phyloP scores from a whole-genome alignment of 352 stramenopile genomes.

The Phytopythium ostracodes region DNA sequence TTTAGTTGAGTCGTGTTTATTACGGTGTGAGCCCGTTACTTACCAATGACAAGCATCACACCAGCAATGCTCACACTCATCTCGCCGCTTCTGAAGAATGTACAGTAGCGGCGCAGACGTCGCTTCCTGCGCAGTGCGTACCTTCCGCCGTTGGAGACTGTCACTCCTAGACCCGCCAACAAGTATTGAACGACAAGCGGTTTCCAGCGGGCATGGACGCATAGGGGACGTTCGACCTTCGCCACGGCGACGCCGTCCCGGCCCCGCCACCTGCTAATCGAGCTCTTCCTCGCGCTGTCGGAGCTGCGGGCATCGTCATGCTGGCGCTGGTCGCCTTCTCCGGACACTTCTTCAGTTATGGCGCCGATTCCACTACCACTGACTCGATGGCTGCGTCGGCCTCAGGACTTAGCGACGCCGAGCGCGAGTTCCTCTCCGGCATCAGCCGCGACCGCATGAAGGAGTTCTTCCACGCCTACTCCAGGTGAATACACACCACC shows the following conservation, averaged over 20 bases:
- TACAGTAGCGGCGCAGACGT: neutral
- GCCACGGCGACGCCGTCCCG: neutral
- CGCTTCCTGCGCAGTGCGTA: neutral
- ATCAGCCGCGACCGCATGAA: slow-evolving; percentile 18
- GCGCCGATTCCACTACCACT: neutral
- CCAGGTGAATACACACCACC: slow-evolving; percentile 4
- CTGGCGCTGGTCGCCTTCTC: neutral
- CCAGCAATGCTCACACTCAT: neutral
- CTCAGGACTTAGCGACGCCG: slow-evolving; percentile 6
- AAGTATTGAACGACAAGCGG: neutral
- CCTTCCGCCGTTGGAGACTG: neutral
- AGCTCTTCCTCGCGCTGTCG: neutral
- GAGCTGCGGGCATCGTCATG: neutral
- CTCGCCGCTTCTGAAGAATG: neutral
- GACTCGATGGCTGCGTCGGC: neutral
- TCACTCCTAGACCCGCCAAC: neutral
- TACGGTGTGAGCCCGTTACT: neutral
- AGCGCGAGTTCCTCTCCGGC: slow-evolving; percentile 13
- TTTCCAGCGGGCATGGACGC: neutral
- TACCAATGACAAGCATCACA: neutral
- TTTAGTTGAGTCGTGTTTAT: too few species aligned
- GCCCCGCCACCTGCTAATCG: neutral
- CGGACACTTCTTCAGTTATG: neutral
- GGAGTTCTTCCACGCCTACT: slow-evolving; percentile 22
- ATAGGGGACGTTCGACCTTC: neutral